Percentiles rank a stretch among this genome's conserved stretches.
Conservation (phyloP, 106 monocot genomes). For the Agapanthus africanus region DNA sequence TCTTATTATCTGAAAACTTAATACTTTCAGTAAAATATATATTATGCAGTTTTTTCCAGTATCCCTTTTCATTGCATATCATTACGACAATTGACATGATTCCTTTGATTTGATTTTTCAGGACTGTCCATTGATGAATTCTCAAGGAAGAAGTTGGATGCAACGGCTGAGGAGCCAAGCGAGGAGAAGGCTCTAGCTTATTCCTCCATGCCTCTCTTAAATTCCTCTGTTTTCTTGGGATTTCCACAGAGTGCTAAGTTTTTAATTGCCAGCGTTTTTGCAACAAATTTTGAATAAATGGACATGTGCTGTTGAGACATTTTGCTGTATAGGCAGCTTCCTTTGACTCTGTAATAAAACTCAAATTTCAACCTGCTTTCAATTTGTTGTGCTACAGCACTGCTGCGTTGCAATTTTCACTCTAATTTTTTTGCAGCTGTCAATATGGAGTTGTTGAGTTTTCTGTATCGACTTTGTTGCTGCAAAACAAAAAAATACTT, state of each 20-base stretch:
- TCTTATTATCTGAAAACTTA: no score
- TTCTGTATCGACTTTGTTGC: no score
- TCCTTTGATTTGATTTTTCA: constrained; percentile 5
- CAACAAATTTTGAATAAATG: no score
- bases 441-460: no score
- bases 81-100: neutral
- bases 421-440: no score
- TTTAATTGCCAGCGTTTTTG: neutral
- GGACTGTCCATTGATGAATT: constrained; percentile 74
- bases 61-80: neutral
- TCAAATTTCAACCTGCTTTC: no score
- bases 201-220: constrained; percentile 81
- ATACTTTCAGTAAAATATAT: neutral
- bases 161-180: constrained; percentile 59
- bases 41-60: neutral
- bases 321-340: neutral
- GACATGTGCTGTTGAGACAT: no score
- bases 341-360: constrained; percentile 1
- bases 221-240: neutral
- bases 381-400: no score
- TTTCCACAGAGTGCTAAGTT: neutral
- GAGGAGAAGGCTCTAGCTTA: constrained; percentile 92
- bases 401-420: no score
- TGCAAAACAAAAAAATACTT: no score
- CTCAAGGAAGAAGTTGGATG: no score